Evolutionary conservation across 805 yeast genomes (phyloP), one percentile per base, ranked within the genome.

Genomic region (Brettanomyces custersianus): DNA sequence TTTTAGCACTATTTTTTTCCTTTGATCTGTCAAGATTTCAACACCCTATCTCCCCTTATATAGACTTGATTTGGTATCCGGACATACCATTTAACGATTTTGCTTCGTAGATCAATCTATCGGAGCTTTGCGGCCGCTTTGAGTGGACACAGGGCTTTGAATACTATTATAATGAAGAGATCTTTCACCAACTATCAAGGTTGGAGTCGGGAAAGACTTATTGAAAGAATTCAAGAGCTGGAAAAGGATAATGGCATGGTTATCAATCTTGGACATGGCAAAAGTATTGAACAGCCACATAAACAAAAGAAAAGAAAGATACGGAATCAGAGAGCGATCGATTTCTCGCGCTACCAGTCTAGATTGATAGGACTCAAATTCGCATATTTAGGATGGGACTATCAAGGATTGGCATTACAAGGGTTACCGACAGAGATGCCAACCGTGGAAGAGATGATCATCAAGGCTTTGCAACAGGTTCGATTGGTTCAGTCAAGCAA

Each of bases 311-410:
- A 12, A 5, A 8, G 16, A 17, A 11, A 16, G 5, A 19, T n/a
- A 16, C 45, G 52, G 41, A 62, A 52, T 36, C 60, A 51, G 45
- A 72, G 63, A 54, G 55, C 47, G 17, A 75, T 87, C 53, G 90
- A 84, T 47, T 82, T 81, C 45, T 60, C 74, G 12, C 77, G 74
- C 42, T 73, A 72, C 48, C 44, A 63, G 9, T 74, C 75, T 2
- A 64, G 98, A 38, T 74, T 73, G 41, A 70, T 92, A 11, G 97
- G 95, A 0, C 51, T 92, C 21, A 65, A 73, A 42, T 92, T 92
- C 60, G 81, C 95, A 0, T 92, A 92, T 55, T 51, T 84, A 33
- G 98, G 98, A 1, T 90, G 96, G 96, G 73, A 81, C 50, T 92
- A 92, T 57, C 86, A 80, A 52, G 98, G 98, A 0, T 63, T 92